Evolutionary conservation across 768 basidiomycete genomes (phyloP).

Genomic region (Podaxis carcinomalis): DNA sequence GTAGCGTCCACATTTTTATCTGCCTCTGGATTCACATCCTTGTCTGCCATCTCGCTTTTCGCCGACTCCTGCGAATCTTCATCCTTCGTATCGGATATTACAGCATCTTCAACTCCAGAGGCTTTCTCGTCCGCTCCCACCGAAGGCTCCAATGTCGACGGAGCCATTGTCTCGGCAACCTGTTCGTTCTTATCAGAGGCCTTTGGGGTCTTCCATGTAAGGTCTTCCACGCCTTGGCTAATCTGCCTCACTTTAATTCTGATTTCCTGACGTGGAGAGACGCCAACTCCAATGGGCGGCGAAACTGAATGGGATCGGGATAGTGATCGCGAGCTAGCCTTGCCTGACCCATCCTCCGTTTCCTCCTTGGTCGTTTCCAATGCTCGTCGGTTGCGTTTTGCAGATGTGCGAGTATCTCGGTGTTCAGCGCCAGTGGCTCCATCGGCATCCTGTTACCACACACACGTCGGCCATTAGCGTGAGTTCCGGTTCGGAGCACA

Average conservation of each 20-base stretch:
- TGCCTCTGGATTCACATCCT: not conserved
- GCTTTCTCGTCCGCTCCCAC: slow-evolving; percentile 7
- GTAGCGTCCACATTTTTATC: not conserved
- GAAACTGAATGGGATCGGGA: slow-evolving; percentile 41
- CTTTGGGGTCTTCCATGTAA: slow-evolving; percentile 60
- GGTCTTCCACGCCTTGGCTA: slow-evolving; percentile 75
- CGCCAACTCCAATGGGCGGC: slow-evolving; percentile 35
- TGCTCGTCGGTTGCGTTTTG: slow-evolving; percentile 71
- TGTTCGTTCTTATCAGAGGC: slow-evolving; percentile 27
- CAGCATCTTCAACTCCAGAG: slow-evolving; percentile 11
- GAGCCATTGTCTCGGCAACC: slow-evolving; percentile 7
- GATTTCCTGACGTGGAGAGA: slow-evolving; percentile 74
- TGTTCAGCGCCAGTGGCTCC: slow-evolving; percentile 28
- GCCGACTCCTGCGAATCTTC: slow-evolving; percentile 8
- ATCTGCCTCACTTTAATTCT: slow-evolving; percentile 72
- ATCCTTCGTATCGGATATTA: slow-evolving; percentile 6
- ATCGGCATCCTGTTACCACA: slow-evolving; percentile 36
- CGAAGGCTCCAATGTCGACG: slow-evolving; percentile 9
- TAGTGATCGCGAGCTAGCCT: slow-evolving; percentile 34
- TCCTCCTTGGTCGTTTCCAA: slow-evolving; percentile 65
- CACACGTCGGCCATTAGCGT: slow-evolving; percentile 11
- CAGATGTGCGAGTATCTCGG: slow-evolving; percentile 56
- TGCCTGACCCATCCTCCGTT: slow-evolving; percentile 35
- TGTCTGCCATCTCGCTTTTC: slow-evolving; percentile 10
- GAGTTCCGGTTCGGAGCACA: slow-evolving; percentile 8